Base-by-base conservation (phyloP, 306 rosid species). In the Rosa rugosa region DNA sequence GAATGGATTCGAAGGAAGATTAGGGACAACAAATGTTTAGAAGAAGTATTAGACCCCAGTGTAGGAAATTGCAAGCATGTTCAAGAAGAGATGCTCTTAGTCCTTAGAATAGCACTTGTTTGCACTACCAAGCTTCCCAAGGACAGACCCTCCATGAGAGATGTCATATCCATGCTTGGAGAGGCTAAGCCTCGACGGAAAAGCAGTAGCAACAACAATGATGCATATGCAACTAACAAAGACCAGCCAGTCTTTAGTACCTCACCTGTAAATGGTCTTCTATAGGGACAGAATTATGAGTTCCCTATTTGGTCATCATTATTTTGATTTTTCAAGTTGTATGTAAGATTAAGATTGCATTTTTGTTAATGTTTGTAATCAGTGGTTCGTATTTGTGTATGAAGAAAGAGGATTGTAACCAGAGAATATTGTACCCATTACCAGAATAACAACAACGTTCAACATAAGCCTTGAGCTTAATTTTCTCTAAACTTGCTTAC, bases 161-260 rank as follows among this genome's bases (percentile, higher is more conserved):
- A 96, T 83, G 97, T 93, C 57, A 86, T 88, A 73, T 91, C 91
- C 80, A 96, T 96, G 96, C 97, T 96, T 75, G 98, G 84, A 83
- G 99, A 93, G 86, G 99, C 98, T 78, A 93, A 89, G 77, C 99
- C 99, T n/a, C 49, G 98, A 25, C 84, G 98, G 69, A 96, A 96
- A 84, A 88, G 94, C 85, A 87, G 87, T 50, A 80, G 93, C 86
- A 87, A 81, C 69, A 76, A 16, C 81, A 83, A 79, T 50, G 82
- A 90, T 60, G 77, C 86, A 23, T 25, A 69, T 38, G 79, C 79
- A 64, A 65, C 83, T 73, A 86, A 87, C 86, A 91, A 81, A 79
- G 96, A 89, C 59, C 83, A 81, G 79, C 90, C 88, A 13, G 87
- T 84, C 72, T 90, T 87, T 70, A 86, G 81, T 63, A 85, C 89